Evolutionary conservation across 495 filamentous ascomycete species (phyloP).

Genomic region (Massariosphaeria phaeospora): DNA sequence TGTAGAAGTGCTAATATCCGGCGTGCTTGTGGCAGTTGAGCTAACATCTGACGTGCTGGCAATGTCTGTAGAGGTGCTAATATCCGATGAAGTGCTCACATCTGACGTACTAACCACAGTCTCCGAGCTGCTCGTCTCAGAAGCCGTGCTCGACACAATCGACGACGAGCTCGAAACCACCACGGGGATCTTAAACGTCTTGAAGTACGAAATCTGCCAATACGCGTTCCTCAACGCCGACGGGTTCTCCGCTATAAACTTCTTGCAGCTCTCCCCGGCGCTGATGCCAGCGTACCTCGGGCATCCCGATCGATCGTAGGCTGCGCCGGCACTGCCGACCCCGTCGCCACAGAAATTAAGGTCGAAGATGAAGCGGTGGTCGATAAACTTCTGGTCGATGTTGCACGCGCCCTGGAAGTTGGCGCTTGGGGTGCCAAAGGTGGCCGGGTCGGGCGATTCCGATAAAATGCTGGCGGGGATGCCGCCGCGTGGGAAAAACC

Average conservation of each 20-base stretch:
- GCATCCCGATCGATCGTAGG: constrained; percentile 18
- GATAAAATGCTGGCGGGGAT: constrained; percentile 56
- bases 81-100: too few relatives aligned
- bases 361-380: constrained; percentile 75
- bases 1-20: too few relatives aligned
- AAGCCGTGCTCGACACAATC: too few relatives aligned
- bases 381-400: constrained; percentile 58
- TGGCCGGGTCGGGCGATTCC: constrained; percentile 55
- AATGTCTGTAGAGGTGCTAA: too few relatives aligned
- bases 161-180: constrained; percentile 7
- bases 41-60: too few relatives aligned
- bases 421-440: constrained; percentile 65
- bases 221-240: constrained; percentile 35
- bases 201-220: constrained; percentile 39
- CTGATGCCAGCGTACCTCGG: constrained; percentile 10
- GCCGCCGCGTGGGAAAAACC: constrained; percentile 64
- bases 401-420: constrained; percentile 60
- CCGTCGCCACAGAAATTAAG: constrained; percentile 86
- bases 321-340: constrained; percentile 56
- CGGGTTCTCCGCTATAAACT: constrained; percentile 38
- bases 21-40: too few relatives aligned
- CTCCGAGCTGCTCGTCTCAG: too few relatives aligned
- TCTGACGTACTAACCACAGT: too few relatives aligned
- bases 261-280: constrained; percentile 32
- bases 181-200: constrained; percentile 25